Evolutionary conservation across 192 early-diverging fungal genomes (phyloP), one percentile per base, ranked within the genome.

Genomic region (Funneliformis geosporum): DNA sequence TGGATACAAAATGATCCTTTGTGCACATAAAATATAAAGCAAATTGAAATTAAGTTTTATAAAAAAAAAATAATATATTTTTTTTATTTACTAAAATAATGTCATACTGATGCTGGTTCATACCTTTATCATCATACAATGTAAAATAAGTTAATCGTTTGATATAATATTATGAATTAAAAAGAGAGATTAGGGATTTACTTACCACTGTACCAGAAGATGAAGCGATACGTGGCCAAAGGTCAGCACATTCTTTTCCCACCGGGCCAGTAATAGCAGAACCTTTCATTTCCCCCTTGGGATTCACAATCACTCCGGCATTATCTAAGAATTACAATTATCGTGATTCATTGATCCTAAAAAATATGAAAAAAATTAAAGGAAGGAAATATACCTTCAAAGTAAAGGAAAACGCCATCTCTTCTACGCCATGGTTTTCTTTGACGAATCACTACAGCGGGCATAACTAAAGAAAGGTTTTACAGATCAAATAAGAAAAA

Each of bases 281-380:
- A 83, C 98, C 98, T 90, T 98, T 98, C 97, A 98, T 98, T 86
- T 98, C 97, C 85, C 97, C 97, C 93, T 97, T 97, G 82, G 94
- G 94, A 94, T 99, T 99, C 85, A 98, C 98, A 84, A 99, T 98
- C 78, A 99, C 98, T 92, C 98, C 98, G 80, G 98, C 98, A 92
- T 99, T 99, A 91, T 99, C 98, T 85, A 83, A 75, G 59, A 74
- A 76, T 38, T n/a, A 23, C n/a, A n/a, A n/a, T n/a, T 27, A 5
- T 55, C 10, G n/a, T 23, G 44, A 8, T 21, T 33, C 10, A n/a
- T 12, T 23, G n/a, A 16, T 10, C 25, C 5, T 11, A 3, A 44
- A 64, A 23, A 68, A 4, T 16, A 44, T 73, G 12, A 67, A 50
- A 60, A 43, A 23, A 61, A 61, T 33, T 27, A 76, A n/a, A 72